These are phyloP conservation scores for Cardamine resedifolia DNA, from an alignment of 345 rosid genomes.

Conservation along the genomic window DNA sequence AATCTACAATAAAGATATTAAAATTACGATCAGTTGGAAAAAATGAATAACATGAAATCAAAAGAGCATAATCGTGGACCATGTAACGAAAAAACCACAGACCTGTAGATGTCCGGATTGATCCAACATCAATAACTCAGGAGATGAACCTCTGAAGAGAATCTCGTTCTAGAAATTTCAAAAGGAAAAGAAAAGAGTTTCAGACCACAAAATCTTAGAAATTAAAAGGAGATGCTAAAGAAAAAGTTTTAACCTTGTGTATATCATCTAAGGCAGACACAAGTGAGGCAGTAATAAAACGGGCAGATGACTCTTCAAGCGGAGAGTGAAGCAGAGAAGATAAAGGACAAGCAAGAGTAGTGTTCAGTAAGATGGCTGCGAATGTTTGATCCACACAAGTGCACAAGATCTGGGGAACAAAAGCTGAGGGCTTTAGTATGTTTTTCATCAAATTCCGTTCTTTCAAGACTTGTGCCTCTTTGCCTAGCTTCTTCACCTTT, in stretches of 20 bases:
- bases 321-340: conserved; percentile 75
- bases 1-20: conserved; percentile 43
- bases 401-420: conserved; percentile 66
- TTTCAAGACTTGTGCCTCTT: conserved; percentile 79
- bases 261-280: conserved; percentile 73
- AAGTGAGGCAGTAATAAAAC: conserved; percentile 72
- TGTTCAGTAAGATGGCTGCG: conserved; percentile 70
- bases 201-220: conserved; percentile 8
- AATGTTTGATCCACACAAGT: conserved; percentile 65
- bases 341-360: conserved; percentile 76
- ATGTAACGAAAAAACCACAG: conserved; percentile 23
- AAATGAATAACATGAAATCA: background rate
- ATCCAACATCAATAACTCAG: conserved; percentile 84
- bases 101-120: conserved; percentile 82
- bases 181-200: background rate
- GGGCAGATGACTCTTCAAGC: conserved; percentile 70
- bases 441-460: conserved; percentile 82
- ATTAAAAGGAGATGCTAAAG: background rate
- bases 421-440: conserved; percentile 51
- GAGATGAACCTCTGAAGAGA: conserved; percentile 87
- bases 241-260: conserved; percentile 56
- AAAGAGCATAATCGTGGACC: background rate
- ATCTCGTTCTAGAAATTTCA: conserved; percentile 60
- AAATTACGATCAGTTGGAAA: background rate
- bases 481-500: conserved; percentile 73